phyloP scores from a whole-genome alignment of 352 stramenopile species.

The Pythium pyrilobum region DNA sequence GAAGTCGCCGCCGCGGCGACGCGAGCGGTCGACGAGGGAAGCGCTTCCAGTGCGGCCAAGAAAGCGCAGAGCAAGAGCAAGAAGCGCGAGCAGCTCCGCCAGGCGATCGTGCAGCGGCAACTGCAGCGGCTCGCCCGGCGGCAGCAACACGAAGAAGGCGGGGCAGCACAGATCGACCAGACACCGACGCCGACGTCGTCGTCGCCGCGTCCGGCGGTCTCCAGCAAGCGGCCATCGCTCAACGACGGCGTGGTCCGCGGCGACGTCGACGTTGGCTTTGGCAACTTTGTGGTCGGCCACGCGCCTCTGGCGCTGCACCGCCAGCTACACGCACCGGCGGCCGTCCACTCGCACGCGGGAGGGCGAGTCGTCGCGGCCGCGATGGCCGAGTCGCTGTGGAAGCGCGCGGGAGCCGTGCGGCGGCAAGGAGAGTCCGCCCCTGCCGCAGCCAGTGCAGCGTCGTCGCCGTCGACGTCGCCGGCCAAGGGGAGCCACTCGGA shows the following conservation, averaged over 20 bases:
- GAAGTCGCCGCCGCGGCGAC: not conserved
- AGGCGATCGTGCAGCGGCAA: constrained; percentile 23
- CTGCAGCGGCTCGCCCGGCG: constrained; percentile 2
- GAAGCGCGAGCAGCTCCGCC: constrained; percentile 27
- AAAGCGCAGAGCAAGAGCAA: constrained; percentile 5
- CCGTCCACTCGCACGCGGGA: no score
- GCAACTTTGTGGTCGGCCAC: constrained; percentile 15
- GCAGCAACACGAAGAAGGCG: not conserved
- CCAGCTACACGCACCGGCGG: not conserved
- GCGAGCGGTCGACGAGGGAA: not conserved
- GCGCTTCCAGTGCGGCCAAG: not conserved
- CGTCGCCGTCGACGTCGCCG: not conserved
- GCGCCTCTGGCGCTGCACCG: not conserved
- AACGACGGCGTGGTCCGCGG: not conserved
- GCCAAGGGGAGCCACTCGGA: no score
- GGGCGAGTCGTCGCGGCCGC: not conserved
- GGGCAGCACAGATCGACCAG: not conserved
- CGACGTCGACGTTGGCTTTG: constrained; percentile 9
- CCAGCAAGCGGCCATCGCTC: not conserved
- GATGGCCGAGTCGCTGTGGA: constrained; percentile 49
- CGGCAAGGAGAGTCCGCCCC: not conserved
- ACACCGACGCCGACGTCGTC: no score
- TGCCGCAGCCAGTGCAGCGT: not conserved
- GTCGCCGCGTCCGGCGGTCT: no score
- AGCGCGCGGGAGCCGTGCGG: constrained; percentile 24